Evolutionary conservation across 306 rosid genomes (phyloP).

Genomic region (Lathyrus tuberosus): DNA sequence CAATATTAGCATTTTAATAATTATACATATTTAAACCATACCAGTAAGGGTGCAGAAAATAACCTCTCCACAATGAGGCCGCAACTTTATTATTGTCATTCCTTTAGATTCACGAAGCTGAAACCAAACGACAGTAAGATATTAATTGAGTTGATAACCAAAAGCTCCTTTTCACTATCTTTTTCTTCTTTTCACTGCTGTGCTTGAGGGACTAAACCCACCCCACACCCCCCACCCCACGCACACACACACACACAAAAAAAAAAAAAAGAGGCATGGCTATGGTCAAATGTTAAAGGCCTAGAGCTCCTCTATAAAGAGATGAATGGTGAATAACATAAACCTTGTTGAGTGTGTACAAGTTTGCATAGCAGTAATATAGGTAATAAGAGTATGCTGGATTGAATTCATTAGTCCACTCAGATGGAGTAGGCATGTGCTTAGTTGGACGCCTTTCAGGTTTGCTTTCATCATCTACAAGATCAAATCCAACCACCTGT

Average conservation of each 20-base stretch:
- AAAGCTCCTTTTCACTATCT: neutral
- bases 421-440: constrained; percentile 88
- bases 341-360: constrained; percentile 86
- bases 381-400: constrained; percentile 85
- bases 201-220: neutral
- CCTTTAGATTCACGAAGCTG: constrained; percentile 85
- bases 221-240: too few species aligned
- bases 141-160: constrained; percentile 10
- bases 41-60: constrained; percentile 36
- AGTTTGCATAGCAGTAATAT: constrained; percentile 77
- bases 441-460: constrained; percentile 93
- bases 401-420: constrained; percentile 85
- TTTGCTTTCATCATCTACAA: constrained; percentile 90
- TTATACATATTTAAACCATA: constrained; percentile 13
- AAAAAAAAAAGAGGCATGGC: neutral
- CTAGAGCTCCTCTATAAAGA: neutral
- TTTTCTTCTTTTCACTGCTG: neutral
- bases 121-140: constrained; percentile 38
- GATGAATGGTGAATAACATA: constrained; percentile 25
- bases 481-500: constrained; percentile 87
- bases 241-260: too few species aligned
- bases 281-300: constrained; percentile 13
- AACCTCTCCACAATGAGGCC: constrained; percentile 96
- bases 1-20: constrained; percentile 41
- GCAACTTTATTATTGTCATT: constrained; percentile 70